Percentiles rank a stretch among this genome's conserved stretches.
Conservation (phyloP, 2,329 filamentous ascomycete genomes). For the Colletotrichum sp. region DNA sequence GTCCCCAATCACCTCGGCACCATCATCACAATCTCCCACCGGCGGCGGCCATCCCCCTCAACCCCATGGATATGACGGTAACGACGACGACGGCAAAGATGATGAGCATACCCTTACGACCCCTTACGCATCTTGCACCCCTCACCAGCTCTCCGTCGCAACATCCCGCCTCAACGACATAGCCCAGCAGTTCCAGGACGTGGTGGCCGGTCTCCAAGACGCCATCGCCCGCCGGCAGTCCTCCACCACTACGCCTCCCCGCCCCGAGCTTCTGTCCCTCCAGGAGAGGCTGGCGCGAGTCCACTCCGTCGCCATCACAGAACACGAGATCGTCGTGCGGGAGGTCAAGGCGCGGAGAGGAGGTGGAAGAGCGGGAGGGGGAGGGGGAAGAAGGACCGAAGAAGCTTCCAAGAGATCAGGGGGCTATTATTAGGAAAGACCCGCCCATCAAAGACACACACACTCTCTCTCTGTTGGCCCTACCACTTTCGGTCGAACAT, state of each 20-base stretch:
- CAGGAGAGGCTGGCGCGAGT: background rate
- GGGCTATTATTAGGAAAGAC: background rate
- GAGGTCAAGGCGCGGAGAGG: background rate
- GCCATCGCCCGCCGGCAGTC: background rate
- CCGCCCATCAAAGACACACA: background rate
- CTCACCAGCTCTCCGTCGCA: background rate
- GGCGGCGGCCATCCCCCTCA: background rate
- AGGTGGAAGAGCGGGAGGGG: no score
- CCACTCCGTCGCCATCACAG: background rate
- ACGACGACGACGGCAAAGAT: background rate
- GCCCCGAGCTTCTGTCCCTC: background rate
- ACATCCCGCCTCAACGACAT: background rate
- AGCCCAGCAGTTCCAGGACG: constrained; percentile 32
- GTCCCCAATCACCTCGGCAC: background rate
- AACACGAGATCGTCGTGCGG: background rate
- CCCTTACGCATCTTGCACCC: background rate
- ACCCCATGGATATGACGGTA: background rate
- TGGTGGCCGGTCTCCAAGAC: constrained; percentile 38
- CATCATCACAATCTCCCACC: background rate
- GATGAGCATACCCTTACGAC: background rate
- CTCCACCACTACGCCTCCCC: background rate
- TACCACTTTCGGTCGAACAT: background rate
- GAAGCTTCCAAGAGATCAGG: background rate
- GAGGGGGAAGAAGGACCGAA: background rate
- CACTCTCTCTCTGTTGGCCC: background rate